Evolutionary conservation across 805 yeast genomes (phyloP).

Genomic region (Myxozyma monticola): DNA sequence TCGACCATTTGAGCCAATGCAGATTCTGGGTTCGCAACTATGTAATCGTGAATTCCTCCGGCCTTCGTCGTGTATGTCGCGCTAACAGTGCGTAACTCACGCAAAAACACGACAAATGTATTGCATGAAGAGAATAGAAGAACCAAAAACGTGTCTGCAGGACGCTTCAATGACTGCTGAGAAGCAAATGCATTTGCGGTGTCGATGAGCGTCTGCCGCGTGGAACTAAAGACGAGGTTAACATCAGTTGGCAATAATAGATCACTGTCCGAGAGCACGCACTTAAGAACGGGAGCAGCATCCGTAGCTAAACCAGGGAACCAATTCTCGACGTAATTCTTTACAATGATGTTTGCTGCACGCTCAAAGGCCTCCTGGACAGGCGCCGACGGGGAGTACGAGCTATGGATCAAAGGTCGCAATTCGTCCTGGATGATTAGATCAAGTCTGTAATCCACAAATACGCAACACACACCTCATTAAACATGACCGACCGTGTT

Average conservation of each 20-base stretch:
- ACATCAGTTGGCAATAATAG: not conserved
- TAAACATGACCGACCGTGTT: conserved; percentile 3
- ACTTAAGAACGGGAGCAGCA: conserved; percentile 20
- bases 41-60: conserved; percentile 28
- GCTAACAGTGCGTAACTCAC: conserved; percentile 27
- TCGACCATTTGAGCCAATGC: conserved; percentile 33
- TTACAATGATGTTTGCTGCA: conserved; percentile 22
- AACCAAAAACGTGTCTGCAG: conserved; percentile 28
- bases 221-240: conserved; percentile 10
- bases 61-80: conserved; percentile 19
- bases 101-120: conserved; percentile 30
- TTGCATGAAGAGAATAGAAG: conserved; percentile 29
- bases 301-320: conserved; percentile 11
- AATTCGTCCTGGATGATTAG: conserved; percentile 2
- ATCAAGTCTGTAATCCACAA: not conserved
- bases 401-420: conserved; percentile 17
- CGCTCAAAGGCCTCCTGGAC: conserved; percentile 19
- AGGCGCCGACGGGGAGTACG: conserved; percentile 11
- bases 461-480: conserved; percentile 9
- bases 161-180: conserved; percentile 26
- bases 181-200: conserved; percentile 36
- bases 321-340: conserved; percentile 24
- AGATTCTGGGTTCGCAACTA: conserved; percentile 32
- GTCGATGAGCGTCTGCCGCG: conserved; percentile 37
- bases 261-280: not conserved